phyloP scores from a whole-genome alignment of 345 rosid genomes.

The Syzygium aqueum region DNA sequence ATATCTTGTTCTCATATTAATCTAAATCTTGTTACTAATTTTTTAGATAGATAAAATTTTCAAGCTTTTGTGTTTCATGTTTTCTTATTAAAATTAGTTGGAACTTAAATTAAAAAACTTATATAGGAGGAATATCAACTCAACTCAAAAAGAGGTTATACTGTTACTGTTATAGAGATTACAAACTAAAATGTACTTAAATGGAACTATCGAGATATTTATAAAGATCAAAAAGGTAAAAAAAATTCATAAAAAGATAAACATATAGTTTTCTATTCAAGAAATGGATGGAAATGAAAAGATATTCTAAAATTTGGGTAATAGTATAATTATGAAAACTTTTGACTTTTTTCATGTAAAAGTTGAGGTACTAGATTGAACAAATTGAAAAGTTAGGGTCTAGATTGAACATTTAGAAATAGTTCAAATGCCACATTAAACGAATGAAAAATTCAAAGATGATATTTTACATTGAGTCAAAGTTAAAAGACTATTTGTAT shows the following conservation, averaged over 20 bases:
- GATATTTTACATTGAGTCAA: too few species aligned
- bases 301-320: too few species aligned
- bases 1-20: too few species aligned
- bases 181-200: not conserved
- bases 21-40: too few species aligned
- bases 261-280: not conserved
- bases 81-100: not conserved
- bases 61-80: not conserved
- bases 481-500: not conserved
- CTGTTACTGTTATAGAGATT: not conserved
- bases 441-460: not conserved
- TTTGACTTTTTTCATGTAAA: too few species aligned
- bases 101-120: not conserved
- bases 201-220: not conserved
- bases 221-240: too few species aligned
- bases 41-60: not conserved
- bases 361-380: not conserved
- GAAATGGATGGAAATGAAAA: not conserved
- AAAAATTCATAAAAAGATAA: not conserved
- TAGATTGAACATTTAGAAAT: too few species aligned
- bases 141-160: not conserved
- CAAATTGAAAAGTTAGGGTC: not conserved
- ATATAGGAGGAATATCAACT: not conserved
- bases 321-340: too few species aligned
- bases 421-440: too few species aligned